Evolutionary conservation across 1,284 basidiomycete genomes (phyloP), one percentile per base, ranked within the genome.

Genomic region (Tranzscheliella williamsii): DNA sequence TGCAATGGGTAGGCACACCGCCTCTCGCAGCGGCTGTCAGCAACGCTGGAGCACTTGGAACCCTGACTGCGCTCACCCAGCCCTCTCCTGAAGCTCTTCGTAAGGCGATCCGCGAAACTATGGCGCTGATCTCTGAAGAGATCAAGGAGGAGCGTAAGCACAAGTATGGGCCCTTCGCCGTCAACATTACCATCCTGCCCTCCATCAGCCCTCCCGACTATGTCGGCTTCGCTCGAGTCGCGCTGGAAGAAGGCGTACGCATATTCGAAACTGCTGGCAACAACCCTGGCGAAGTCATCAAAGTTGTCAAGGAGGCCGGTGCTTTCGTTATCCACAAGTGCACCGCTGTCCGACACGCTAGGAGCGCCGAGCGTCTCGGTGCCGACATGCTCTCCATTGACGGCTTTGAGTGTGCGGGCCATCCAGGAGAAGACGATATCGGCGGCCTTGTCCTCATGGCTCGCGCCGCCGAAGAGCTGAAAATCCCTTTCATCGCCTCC

Each of bases 201-300:
- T 85, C 85, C 22, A 95, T 96, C 72, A 89, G 85, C 49, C 91
- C 92, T 0, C 92, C 93, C 1, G 90, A 94, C 73, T 96, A 96
- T 66, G 84, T 84, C 43, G 90, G 87, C 5, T 92, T 87, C 67
- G 87, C 88, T 1, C 82, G 84, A 11, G 91, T 84, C 2, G 88
- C 91, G 4, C 84, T 95, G 41, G 89, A 90, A 47, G 92, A 93
- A 74, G 89, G 89, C n/a, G 83, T 94, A 11, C 82, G 80, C 67
- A 86, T 95, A 40, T 91, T 93, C 73, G 93, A 96, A 81, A 96
- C 92, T 0, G 92, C 92, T 2, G 92, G 92, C 9, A 91, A 88
- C 77, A 91, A 87, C 75, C 88, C 90, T 32, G 87, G 85, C 20
- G 84, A 85, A 9, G 80, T 94, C 46, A 88, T 94, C 79, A 83